These are phyloP conservation scores for Tagetes erecta DNA, from an alignment of 129 eudicot genomes.

Conservation along the genomic window DNA sequence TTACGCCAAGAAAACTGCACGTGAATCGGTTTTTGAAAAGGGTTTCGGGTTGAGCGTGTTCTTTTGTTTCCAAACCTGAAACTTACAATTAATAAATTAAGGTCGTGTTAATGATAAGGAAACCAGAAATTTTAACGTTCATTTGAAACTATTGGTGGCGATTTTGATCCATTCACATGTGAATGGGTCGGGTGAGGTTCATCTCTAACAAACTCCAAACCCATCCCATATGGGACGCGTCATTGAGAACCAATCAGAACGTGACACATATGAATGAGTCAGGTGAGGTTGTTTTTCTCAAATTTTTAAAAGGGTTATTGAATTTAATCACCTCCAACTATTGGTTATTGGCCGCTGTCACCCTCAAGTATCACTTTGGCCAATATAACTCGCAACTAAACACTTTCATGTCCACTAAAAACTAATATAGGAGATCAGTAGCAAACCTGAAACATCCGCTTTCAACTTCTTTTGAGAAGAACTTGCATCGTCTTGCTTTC, in stretches of 20 bases:
- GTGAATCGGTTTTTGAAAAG: constrained; percentile 21
- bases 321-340: too few species aligned
- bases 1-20: constrained; percentile 44
- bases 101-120: not conserved
- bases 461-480: constrained; percentile 47
- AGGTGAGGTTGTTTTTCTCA: too few species aligned
- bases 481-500: constrained; percentile 48
- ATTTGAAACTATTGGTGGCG: not conserved
- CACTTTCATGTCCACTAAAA: not conserved
- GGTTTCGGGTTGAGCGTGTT: constrained; percentile 6
- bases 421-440: constrained; percentile 4
- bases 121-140: not conserved
- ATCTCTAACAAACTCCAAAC: not conserved
- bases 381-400: too few species aligned
- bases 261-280: too few species aligned
- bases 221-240: too few species aligned
- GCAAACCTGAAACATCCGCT: constrained; percentile 42
- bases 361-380: too few species aligned
- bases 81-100: not conserved
- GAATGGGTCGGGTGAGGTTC: not conserved
- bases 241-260: too few species aligned
- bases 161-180: not conserved
- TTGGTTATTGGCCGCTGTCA: too few species aligned
- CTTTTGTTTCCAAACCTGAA: constrained; percentile 38
- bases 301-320: too few species aligned